Evolutionary conservation across 2,329 filamentous ascomycete genomes (phyloP), one percentile per base, ranked within the genome.

Genomic region (Pseudogymnoascus sp.): DNA sequence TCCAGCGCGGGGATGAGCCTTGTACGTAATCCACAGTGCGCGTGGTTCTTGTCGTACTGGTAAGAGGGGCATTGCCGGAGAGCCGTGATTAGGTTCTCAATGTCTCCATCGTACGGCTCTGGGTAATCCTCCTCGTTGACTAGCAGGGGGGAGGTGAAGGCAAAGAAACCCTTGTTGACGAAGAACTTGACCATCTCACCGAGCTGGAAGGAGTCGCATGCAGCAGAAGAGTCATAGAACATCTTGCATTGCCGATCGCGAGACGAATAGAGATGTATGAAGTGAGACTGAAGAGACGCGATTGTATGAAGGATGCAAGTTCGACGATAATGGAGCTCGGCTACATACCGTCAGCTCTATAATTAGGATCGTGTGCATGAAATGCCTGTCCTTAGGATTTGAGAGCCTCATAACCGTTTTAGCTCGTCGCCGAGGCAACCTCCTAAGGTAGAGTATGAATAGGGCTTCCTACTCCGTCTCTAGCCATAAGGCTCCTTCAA

Each of bases 111-210:
- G 23, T 87, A 84, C 9, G 70, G 66, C 59, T 72, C 71, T 3
- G 71, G 72, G 71, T 70, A 73, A 29, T 71, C 64, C 1, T 72
- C 70, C 4, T 67, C 62, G 46, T 72, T 71, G 11, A 73, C 70
- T 5, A 81, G 70, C 1, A 81, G 82, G 2, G 72, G 69, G 0
- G 82, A 77, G 37, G 80, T 79, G 66, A 84, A 85, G 38, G 80
- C 82, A 3, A 91, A 70, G 0, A 90, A 82, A 29, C 82, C 80
- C 67, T 85, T 84, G 67, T 81, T 80, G 13, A 79, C 76, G 37
- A 92, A 82, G 74, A 92, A 92, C 67, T 85, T 86, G 66, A 91
- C 75, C 80, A 90, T 90, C 75, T 92, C 88, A 21, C 89, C 89
- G 0, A 93, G 82, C 74, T 93, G 89, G 70, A 88, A 93, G 1